Evolutionary conservation across 441 rosid genomes (phyloP).

Genomic region (Syzygium malaccense): DNA sequence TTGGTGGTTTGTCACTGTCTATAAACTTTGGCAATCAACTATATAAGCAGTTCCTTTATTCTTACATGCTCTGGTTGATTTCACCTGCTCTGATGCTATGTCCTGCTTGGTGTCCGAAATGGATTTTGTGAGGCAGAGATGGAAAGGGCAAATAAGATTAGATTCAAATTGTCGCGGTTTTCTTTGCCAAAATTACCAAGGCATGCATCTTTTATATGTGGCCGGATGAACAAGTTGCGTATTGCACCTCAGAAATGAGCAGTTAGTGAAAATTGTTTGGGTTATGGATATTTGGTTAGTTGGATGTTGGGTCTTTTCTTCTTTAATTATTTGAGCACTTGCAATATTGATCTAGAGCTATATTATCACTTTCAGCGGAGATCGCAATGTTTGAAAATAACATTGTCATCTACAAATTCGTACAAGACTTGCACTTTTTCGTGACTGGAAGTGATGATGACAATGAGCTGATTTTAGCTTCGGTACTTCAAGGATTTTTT

Average conservation of each 20-base stretch:
- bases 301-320: background rate
- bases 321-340: background rate
- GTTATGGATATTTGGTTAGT: background rate
- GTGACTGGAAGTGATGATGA: constrained; percentile 67
- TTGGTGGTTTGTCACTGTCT: background rate
- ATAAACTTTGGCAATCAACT: background rate
- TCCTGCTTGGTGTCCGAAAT: background rate
- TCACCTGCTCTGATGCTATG: background rate
- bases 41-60: background rate
- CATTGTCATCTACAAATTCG: constrained; percentile 46
- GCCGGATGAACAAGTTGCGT: background rate
- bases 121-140: background rate
- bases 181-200: background rate
- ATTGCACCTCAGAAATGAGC: background rate
- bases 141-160: background rate
- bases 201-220: background rate
- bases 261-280: background rate
- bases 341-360: background rate
- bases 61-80: background rate
- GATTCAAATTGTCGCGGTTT: background rate
- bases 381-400: constrained; percentile 49
- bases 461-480: constrained; percentile 79
- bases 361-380: constrained; percentile 40
- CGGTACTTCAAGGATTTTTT: constrained; percentile 84
- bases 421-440: constrained; percentile 65